Evolutionary conservation across 176 grass and related monocot species (phyloP), one percentile per base, ranked within the genome.

Genomic region (Lolium multiflorum): DNA sequence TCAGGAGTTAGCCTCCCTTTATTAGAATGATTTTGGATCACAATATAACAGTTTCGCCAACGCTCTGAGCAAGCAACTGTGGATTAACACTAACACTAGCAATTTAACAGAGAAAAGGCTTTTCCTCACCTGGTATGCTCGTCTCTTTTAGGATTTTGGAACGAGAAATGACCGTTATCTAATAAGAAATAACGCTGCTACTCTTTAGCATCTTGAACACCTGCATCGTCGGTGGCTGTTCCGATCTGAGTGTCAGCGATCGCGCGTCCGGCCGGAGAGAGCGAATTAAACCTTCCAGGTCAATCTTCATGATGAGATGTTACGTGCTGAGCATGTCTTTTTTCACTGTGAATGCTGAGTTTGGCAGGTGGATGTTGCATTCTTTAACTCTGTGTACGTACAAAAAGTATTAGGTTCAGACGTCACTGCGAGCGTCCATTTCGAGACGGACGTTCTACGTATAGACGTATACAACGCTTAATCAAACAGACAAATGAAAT

Each of bases 311-410:
- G 11, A 22, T 61, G 13, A 3, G 24, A 71, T 64, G 55, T 28
- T 50, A 74, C 44, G 68, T 13, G 63, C 3, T 72, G 55, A 51
- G 44, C 17, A 66, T 11, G 16, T 44, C 1, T 54, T 7, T 49
- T 43, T 75, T 35, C 8, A 8, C 37, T 1, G n/a, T 13, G 9
- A 37, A 51, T 65, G 31, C 15, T 47, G 4, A 20, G 10, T 20
- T 71, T 66, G 16, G 12, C 12, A 22, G 12, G 41, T 22, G 20
- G 22, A 25, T 47, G 14, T 35, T 16, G 84, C 54, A 10, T 51
- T 60, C 67, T 62, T 67, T 24, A 22, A 10, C 65, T 60, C 56
- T 73, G 43, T 25, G 37, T 12, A 62, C 55, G 67, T 87, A 39
- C 24, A 0, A 73, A 73, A 61, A 24, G 21, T 80, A 69, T 85